Evolutionary conservation across 805 yeast genomes (phyloP), one percentile per base, ranked within the genome.

Genomic region (Kuraishia piskuri): DNA sequence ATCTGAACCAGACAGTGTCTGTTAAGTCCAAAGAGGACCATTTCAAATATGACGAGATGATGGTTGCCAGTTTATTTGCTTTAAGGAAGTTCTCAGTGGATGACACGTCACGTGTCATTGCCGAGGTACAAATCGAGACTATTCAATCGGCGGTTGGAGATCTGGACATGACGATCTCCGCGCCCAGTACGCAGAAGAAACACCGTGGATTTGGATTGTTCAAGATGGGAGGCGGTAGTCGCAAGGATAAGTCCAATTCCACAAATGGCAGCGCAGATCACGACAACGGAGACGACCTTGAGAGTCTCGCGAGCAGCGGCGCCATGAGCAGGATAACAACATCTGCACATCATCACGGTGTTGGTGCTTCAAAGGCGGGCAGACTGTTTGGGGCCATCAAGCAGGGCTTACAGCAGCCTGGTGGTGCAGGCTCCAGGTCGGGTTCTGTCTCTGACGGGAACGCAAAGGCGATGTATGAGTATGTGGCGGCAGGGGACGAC

Each of bases 51-150:
- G 86, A 82, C 57, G 77, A 77, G 22, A 65, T 79, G 49, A 63
- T 91, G 51, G 69, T 72, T 20, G 72, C 75, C 36, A 80, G 86
- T 46, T 67, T 87, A 40, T 60, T 68, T 12, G 64, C 78, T 1
- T 72, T 91, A 53, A 77, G 83, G 52, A 76, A 76, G 49, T 89
- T 90, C 59, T 78, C 91, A 55, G 70, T 76, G 48, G 83, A 85
- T 56, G 99, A 94, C 64, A 83, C 88, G 3, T 68, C 69, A 26
- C 79, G 96, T 56, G 84, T 94, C 22, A 75, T 76, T 46, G 79
- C 85, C 12, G 96, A 90, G 63, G 98, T 91, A 20, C 92, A 87
- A 61, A 84, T 92, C 51, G 97, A 92, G 67, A 83, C 94, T 24
- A 90, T 94, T 59, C 94, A 89, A 66, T 80, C 84, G 55, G 90